Conservation (phyloP, 495 filamentous ascomycete species). For the Aspergillus mulundensis region DNA sequence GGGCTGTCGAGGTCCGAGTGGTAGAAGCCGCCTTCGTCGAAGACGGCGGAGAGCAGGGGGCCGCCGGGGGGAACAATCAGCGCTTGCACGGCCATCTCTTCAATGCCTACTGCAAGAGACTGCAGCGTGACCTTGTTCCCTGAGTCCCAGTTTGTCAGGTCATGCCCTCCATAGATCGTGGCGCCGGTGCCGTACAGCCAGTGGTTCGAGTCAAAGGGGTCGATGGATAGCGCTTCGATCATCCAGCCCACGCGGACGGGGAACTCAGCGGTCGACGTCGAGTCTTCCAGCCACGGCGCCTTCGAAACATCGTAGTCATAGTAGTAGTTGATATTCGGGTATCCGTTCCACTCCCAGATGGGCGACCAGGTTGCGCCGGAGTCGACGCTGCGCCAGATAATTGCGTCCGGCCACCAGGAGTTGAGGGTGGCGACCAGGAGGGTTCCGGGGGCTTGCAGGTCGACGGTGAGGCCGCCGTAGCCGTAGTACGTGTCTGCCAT, state of each 20-base stretch:
- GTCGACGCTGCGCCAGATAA: conserved; percentile 11
- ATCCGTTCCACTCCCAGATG: conserved; percentile 18
- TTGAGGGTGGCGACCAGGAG: conserved; percentile 16
- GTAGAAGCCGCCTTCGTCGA: conserved; percentile 15
- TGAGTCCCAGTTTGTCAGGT: conserved; percentile 9
- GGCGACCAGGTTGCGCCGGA: conserved; percentile 13
- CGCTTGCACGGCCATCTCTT: conserved; percentile 15
- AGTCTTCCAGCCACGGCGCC: conserved; percentile 13
- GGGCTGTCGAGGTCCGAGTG: conserved; percentile 8
- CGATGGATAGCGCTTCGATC: conserved; percentile 14
- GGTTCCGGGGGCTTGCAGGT: conserved; percentile 12
- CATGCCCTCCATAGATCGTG: conserved; percentile 16
- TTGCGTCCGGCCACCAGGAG: conserved; percentile 16
- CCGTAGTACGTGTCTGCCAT: conserved; percentile 16
- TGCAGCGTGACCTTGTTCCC: conserved; percentile 5
- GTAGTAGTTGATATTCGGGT: conserved; percentile 15
- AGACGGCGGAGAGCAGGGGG: conserved; percentile 13
- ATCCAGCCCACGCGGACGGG: conserved; percentile 15
- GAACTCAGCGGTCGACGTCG: conserved; percentile 7
- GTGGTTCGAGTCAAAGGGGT: conserved; percentile 18
- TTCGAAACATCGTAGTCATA: conserved; percentile 13
- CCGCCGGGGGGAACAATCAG: conserved; percentile 13
- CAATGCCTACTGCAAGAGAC: conserved; percentile 11
- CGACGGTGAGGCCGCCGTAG: conserved; percentile 14
- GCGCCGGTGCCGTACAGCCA: conserved; percentile 17